A percentile compares a stretch with the other conserved stretches of the same genome.
Evolutionary conservation across 305 asterid species (phyloP).

Genomic region (Caryopteris hybrid): DNA sequence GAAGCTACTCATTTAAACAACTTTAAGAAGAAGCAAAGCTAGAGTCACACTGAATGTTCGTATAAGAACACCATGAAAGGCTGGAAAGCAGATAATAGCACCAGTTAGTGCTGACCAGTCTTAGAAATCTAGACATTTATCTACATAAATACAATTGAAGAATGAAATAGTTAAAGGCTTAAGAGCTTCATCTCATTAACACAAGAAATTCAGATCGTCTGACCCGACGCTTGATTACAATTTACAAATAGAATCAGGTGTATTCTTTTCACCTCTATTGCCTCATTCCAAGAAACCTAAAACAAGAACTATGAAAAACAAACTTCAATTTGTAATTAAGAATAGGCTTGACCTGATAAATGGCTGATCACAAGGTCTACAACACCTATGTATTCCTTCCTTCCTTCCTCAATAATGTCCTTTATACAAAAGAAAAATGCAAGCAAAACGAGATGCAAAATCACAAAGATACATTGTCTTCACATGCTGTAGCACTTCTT

Average conservation of each 20-base stretch:
- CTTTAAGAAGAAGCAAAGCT: no score
- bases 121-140: background rate
- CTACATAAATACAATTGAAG: background rate
- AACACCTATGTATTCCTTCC: background rate
- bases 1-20: no score
- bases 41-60: no score
- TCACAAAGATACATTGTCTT: background rate
- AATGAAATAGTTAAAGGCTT: background rate
- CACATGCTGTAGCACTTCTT: background rate
- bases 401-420: background rate
- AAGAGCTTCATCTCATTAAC: background rate
- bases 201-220: background rate
- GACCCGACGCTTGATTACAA: background rate
- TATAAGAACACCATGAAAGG: no score
- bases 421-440: background rate
- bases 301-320: background rate
- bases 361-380: background rate
- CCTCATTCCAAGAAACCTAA: background rate
- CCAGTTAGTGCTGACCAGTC: no score
- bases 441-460: background rate
- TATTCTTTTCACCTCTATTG: background rate
- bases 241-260: background rate
- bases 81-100: no score
- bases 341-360: no score
- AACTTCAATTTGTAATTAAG: background rate